phyloP scores from a whole-genome alignment of 345 rosid genomes.

The Lepidium africanum region DNA sequence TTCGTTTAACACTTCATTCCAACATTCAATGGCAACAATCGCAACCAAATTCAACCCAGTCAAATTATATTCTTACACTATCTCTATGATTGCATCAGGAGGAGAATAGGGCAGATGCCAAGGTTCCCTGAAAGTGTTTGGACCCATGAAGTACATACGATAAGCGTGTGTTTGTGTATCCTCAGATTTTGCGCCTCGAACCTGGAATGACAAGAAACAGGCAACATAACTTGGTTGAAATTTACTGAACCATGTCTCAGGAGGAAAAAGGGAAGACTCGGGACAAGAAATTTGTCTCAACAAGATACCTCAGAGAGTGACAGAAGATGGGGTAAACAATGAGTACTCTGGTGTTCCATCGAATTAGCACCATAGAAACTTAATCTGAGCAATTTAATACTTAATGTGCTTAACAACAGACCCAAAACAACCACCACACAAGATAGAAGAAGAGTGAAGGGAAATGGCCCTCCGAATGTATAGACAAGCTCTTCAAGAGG shows the following conservation, averaged over 20 bases:
- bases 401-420: conserved; percentile 57
- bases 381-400: conserved; percentile 61
- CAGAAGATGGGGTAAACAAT: conserved; percentile 76
- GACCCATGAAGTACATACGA: conserved; percentile 97
- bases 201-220: conserved; percentile 40
- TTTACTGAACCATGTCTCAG: neutral
- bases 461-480: conserved; percentile 93
- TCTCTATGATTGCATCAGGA: conserved; percentile 81
- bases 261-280: neutral
- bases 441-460: conserved; percentile 66
- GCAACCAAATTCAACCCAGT: neutral
- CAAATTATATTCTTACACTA: conserved; percentile 62
- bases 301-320: conserved; percentile 78
- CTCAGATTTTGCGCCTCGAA: conserved; percentile 83
- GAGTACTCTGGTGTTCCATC: conserved; percentile 54
- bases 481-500: conserved; percentile 92
- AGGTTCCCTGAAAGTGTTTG: conserved; percentile 92
- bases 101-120: conserved; percentile 98
- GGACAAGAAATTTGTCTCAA: neutral
- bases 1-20: conserved; percentile 14
- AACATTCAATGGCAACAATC: conserved; percentile 15
- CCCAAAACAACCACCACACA: conserved; percentile 63
- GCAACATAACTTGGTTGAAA: conserved; percentile 5
- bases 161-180: conserved; percentile 93
- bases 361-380: conserved; percentile 51